These are phyloP conservation scores for Pestalotiopsis sp. DNA, from an alignment of 2,329 filamentous ascomycete genomes.

Conservation along the genomic window DNA sequence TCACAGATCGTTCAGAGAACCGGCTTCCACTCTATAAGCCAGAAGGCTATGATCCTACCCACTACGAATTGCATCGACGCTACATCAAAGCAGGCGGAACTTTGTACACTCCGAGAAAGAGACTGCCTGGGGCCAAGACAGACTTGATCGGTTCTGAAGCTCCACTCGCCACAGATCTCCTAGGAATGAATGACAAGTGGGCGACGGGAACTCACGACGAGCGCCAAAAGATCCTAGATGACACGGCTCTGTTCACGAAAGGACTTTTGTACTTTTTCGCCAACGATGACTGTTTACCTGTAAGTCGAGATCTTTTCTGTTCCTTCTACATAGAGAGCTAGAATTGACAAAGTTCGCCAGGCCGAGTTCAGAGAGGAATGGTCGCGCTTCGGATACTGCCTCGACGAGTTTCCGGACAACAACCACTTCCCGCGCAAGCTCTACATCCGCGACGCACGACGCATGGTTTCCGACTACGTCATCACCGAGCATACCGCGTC, in stretches of 20 bases:
- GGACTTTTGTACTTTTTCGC: conserved; percentile 21
- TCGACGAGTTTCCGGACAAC: conserved; percentile 29
- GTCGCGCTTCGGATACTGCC: conserved; percentile 25
- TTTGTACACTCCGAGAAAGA: conserved; percentile 17
- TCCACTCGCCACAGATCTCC: conserved; percentile 23
- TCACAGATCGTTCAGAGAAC: conserved; percentile 21
- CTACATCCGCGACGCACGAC: conserved; percentile 30
- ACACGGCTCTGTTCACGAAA: conserved; percentile 20
- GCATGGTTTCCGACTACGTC: conserved; percentile 26
- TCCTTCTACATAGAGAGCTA: background rate
- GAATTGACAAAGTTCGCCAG: conserved; percentile 6
- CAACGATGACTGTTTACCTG: conserved; percentile 18
- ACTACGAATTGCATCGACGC: conserved; percentile 20
- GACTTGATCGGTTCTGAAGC: conserved; percentile 21
- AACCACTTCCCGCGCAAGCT: conserved; percentile 27
- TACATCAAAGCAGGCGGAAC: conserved; percentile 14
- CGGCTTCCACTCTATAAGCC: conserved; percentile 19
- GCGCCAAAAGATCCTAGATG: conserved; percentile 17
- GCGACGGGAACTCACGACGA: conserved; percentile 13
- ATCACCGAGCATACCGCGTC: conserved; percentile 25
- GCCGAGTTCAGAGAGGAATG: conserved; percentile 19
- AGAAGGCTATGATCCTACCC: conserved; percentile 20
- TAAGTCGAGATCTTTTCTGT: conserved; percentile 5
- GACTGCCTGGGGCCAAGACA: conserved; percentile 20
- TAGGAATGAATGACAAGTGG: conserved; percentile 23